Base-by-base conservation (phyloP, 176 grass and related monocot species). In the Calamus simplicifolius region DNA sequence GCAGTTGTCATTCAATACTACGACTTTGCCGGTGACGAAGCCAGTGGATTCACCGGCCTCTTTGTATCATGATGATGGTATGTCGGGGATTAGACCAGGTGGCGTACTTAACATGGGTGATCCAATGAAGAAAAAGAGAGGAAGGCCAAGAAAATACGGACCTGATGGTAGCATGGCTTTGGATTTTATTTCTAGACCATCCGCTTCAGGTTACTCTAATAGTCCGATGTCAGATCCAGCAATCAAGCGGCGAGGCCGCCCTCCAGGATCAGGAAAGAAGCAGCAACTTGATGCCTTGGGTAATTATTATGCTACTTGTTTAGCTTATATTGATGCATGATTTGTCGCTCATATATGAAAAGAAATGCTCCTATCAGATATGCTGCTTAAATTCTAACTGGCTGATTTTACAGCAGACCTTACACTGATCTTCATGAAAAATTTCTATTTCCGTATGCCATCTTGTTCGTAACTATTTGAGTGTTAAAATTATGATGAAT, bases 201-300 rank as follows among this genome's bases (percentile, higher is more conserved):
- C 92, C 23, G 14, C 69, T 26, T 70, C 78, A 29, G 84, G 87
- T 25, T 82, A 75, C 75, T 84, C 72, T 68, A 84, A 77, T 58
- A 86, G 75, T 73, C 81, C 92, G 8, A 43, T 60, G 26, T 87
- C 82, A 17, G 84, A 97, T 66, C 92, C 87, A 58, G 57, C 74
- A 76, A 74, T 66, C 54, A 98, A 98, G 75, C 85, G 79, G 52
- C 81, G 85, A 23, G 93, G 93, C 49, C 81, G 93, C 4, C 93
- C 93, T 35, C 93, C 84, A 2, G 93, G 93, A 69, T 98, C 93
- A 54, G 84, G 93, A 29, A 98, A 90, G 72, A 98, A 92, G 73
- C 86, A 98, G 65, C 93, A 98, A 66, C 86, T 98, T 69, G 88
- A 98, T 78, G 93, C 93, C 49, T 72, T 98, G 26, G 93, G 93